phyloP scores from a whole-genome alignment of 352 stramenopile species.

The Phytopythium helicoides region DNA sequence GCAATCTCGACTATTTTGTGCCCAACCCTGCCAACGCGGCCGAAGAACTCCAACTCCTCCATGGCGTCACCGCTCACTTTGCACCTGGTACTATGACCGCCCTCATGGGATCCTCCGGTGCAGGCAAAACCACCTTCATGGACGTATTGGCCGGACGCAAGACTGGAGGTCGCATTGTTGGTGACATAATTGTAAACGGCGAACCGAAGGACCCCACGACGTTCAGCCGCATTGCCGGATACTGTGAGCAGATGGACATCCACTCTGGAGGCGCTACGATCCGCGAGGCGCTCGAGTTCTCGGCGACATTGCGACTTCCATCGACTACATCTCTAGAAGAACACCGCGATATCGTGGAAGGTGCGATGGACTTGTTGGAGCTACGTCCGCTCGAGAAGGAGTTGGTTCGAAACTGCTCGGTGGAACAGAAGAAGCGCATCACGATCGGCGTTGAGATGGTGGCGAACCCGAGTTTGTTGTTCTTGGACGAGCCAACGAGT shows the following conservation, averaged over 20 bases:
- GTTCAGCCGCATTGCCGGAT: too few species aligned
- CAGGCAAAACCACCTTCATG: constrained; percentile 56
- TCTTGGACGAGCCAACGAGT: too few species aligned
- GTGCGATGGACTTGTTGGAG: constrained; percentile 4
- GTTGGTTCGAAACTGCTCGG: constrained; percentile 3
- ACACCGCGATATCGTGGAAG: constrained; percentile 11
- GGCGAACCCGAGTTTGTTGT: too few species aligned
- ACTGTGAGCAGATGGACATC: too few species aligned
- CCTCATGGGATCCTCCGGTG: constrained; percentile 66
- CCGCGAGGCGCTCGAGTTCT: too few species aligned
- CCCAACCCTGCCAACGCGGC: constrained; percentile 23
- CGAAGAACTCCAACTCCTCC: constrained; percentile 29
- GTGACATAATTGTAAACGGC: too few species aligned
- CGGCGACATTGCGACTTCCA: too few species aligned
- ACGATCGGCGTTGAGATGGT: too few species aligned
- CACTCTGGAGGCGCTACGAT: too few species aligned
- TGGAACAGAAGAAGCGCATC: too few species aligned
- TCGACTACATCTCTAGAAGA: constrained; percentile 65
- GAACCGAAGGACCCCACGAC: too few species aligned
- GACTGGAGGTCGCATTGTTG: constrained; percentile 46
- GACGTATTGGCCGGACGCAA: constrained; percentile 49
- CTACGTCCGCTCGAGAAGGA: background rate
- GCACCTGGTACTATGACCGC: constrained; percentile 46
- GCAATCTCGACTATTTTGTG: constrained; percentile 44
- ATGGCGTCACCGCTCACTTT: constrained; percentile 38